A percentile compares a stretch with the other conserved stretches of the same genome.
phyloP scores from a whole-genome alignment of 1,139 yeast genomes.

The Protomyces gravidus region DNA sequence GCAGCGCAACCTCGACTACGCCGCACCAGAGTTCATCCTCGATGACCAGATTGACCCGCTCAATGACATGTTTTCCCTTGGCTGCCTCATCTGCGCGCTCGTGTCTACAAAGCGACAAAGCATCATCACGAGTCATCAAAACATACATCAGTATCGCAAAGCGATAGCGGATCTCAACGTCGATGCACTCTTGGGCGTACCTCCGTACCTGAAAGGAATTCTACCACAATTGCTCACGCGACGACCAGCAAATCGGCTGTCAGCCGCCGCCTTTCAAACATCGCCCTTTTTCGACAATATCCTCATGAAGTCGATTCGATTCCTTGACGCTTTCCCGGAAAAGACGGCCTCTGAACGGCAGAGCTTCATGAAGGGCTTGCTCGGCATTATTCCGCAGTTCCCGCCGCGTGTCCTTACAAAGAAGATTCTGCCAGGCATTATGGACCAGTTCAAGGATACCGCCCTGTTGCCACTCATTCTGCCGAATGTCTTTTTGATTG shows the following conservation, averaged over 20 bases:
- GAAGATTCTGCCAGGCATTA: slow-evolving; percentile 68
- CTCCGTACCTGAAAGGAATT: slow-evolving; percentile 36
- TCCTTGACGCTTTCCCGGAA: slow-evolving; percentile 79
- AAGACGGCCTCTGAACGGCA: slow-evolving; percentile 64
- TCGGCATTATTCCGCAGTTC: slow-evolving; percentile 58
- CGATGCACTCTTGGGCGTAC: slow-evolving; percentile 3
- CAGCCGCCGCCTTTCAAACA: slow-evolving; percentile 50
- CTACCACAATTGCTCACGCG: slow-evolving; percentile 45
- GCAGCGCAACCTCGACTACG: slow-evolving; percentile 64
- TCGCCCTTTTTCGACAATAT: slow-evolving; percentile 73
- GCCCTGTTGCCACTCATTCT: slow-evolving; percentile 54
- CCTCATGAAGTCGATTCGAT: slow-evolving; percentile 72
- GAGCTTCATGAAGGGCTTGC: slow-evolving; percentile 63
- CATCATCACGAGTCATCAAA: slow-evolving; percentile 39
- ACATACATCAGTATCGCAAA: slow-evolving; percentile 40
- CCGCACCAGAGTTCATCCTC: slow-evolving; percentile 69
- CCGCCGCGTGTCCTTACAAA: slow-evolving; percentile 65
- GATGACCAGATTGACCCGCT: slow-evolving; percentile 59
- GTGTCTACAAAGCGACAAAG: slow-evolving; percentile 47
- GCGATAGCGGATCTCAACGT: slow-evolving; percentile 38
- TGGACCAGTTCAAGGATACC: slow-evolving; percentile 49
- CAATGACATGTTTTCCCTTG: slow-evolving; percentile 79
- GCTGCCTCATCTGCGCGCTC: slow-evolving; percentile 65
- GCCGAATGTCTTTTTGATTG: slow-evolving; percentile 59
- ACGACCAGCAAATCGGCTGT: slow-evolving; percentile 45